phyloP scores from a whole-genome alignment of 1,284 basidiomycete species.

The Apiotrichum siamense region DNA sequence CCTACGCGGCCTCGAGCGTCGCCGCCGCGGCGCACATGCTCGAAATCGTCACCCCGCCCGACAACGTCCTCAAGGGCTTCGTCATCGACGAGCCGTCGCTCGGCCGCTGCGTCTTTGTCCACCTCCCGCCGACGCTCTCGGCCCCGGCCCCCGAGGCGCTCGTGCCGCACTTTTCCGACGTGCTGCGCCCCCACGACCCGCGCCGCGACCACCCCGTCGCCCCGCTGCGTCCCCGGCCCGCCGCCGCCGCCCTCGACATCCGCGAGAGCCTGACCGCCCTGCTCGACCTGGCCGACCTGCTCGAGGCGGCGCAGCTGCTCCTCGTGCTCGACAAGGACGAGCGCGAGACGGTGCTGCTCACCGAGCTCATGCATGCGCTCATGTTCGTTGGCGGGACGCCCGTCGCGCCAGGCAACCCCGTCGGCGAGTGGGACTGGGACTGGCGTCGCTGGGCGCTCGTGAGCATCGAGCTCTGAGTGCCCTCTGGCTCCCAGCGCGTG shows the following conservation, averaged over 20 bases:
- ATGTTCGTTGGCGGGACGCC: conserved; percentile 46
- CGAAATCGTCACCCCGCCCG: conserved; percentile 43
- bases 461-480: conserved; percentile 41
- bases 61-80: conserved; percentile 37
- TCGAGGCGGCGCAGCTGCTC: conserved; percentile 37
- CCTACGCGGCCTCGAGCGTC: conserved; percentile 30
- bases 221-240: neutral
- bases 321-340: conserved; percentile 41
- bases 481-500: neutral
- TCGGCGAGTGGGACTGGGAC: conserved; percentile 45
- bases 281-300: conserved; percentile 43
- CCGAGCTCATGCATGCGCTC: conserved; percentile 42
- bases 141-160: conserved; percentile 24
- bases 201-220: conserved; percentile 28
- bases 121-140: conserved; percentile 28
- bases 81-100: conserved; percentile 26
- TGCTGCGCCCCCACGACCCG: conserved; percentile 41
- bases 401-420: conserved; percentile 30
- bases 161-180: conserved; percentile 40
- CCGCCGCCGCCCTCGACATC: conserved; percentile 32
- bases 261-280: conserved; percentile 43
- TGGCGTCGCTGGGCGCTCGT: conserved; percentile 42
- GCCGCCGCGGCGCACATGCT: conserved; percentile 28
- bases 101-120: conserved; percentile 38
- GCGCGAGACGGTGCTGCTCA: conserved; percentile 34